These are phyloP conservation scores for Gossypium sturtianum DNA, from an alignment of 345 rosid species.

Conservation along the genomic window DNA sequence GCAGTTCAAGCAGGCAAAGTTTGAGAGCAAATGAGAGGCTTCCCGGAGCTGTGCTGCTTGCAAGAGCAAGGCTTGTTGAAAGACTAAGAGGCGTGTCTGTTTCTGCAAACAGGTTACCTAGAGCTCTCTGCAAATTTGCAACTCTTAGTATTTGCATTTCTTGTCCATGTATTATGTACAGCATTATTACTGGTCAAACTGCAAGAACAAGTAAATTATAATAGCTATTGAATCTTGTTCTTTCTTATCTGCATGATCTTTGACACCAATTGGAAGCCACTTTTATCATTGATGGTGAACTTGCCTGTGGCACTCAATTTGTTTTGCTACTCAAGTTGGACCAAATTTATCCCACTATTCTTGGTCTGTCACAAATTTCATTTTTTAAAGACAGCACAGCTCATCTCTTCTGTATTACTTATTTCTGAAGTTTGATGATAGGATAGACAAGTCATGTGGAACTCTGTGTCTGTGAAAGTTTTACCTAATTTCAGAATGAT, in stretches of 20 bases:
- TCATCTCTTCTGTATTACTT: not conserved
- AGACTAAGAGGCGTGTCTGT: slow-evolving; percentile 76
- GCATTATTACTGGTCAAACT: not conserved
- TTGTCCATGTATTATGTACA: not conserved
- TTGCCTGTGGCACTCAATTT: not conserved
- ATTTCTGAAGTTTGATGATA: not conserved
- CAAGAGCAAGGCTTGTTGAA: slow-evolving; percentile 89
- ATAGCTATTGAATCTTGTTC: not conserved
- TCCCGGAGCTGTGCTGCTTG: slow-evolving; percentile 89
- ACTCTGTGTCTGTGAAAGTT: not conserved
- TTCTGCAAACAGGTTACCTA: slow-evolving; percentile 54
- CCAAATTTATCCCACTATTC: not conserved
- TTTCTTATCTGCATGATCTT: not conserved
- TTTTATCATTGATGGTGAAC: not conserved
- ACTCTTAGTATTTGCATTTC: not conserved
- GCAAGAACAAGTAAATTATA: not conserved
- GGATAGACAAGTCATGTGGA: not conserved
- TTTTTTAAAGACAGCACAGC: not conserved
- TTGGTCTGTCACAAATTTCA: not conserved
- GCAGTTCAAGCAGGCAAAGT: slow-evolving; percentile 24
- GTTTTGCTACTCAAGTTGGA: not conserved
- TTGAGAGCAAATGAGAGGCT: slow-evolving; percentile 57
- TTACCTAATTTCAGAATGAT: not conserved
- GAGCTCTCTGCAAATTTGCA: not conserved
- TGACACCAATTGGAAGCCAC: not conserved